Evolutionary conservation across 805 yeast species (phyloP), one percentile per base, ranked within the genome.

Genomic region (Kluyveromyces dobzhanskii): DNA sequence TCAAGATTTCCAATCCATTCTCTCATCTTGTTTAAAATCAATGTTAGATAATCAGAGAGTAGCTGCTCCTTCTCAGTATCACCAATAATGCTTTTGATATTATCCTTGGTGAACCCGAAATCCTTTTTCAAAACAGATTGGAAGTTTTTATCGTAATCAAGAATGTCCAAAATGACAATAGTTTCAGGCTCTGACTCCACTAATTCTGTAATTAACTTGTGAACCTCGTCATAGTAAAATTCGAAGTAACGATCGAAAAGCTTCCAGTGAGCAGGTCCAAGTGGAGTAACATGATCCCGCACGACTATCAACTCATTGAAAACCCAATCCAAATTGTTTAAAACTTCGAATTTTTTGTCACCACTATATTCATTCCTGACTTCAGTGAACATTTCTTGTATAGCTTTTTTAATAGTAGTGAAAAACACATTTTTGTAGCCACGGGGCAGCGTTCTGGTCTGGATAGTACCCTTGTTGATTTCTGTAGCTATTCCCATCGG

Each of bases 1-100:
- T 77, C 73, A 40, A 86, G 69, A 44, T 78, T 84, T 3, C 59
- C 57, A 59, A 85, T 76, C 97, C 97, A 92, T 62, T 86, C 94
- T 12, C 71, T 73, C 70, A 90, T 80, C 58, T 86, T 86, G 17
- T 62, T 62, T 3, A 80, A 73, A 39, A 86, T 76, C 46, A 87
- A 72, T 43, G 72, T 69, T 58, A 85, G 64, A 56, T 86, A 88
- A 53, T 90, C 97, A 39, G 76, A 80, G 50, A 88, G 69, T 9
- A 92, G 71, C 26, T 69, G 69, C 39, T 79, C 79, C 58, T 84
- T 86, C 46, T 80, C 76, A 23, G 78, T 80, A 29, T 79, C 87
- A 4, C 87, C 78, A 57, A 82, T 65, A 50, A 80, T 62, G 44
- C 92, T 66, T 45, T 71, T 64, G 44, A 69, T 46, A 32, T 69